Evolutionary conservation across 2,329 filamentous ascomycete genomes (phyloP).

Genomic region (Ceratocystis papillata): DNA sequence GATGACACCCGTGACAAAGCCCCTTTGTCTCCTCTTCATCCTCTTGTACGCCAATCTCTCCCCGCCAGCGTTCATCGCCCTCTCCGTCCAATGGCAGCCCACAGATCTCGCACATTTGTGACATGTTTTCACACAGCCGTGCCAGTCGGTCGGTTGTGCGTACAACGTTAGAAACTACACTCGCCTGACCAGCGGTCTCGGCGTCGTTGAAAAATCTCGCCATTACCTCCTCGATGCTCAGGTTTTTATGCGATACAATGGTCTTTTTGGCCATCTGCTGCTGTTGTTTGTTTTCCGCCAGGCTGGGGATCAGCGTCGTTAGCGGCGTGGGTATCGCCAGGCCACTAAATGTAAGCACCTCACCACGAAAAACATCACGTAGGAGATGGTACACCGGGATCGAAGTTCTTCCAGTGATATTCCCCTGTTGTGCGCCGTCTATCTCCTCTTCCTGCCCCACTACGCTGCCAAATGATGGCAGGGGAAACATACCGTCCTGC

Average conservation of each 20-base stretch:
- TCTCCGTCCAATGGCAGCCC: conserved; percentile 53
- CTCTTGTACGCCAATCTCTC: conserved; percentile 43
- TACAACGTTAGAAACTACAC: conserved; percentile 87
- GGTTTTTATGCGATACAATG: conserved; percentile 57
- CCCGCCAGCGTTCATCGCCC: conserved; percentile 54
- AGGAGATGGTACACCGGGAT: conserved; percentile 60
- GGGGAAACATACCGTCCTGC: conserved; percentile 53
- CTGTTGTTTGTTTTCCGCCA: conserved; percentile 31
- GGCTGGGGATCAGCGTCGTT: conserved; percentile 33
- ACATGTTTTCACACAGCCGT: conserved; percentile 31
- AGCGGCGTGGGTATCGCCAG: conserved; percentile 43
- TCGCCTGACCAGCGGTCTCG: conserved; percentile 73
- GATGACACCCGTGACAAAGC: conserved; percentile 65
- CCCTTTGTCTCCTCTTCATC: conserved; percentile 32
- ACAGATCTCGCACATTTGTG: conserved; percentile 36
- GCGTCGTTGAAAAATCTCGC: conserved; percentile 66
- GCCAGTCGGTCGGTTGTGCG: conserved; percentile 77
- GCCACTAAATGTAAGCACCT: conserved; percentile 57
- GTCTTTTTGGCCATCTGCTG: conserved; percentile 26
- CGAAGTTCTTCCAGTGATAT: conserved; percentile 24
- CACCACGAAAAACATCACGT: conserved; percentile 73
- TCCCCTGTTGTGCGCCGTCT: background rate
- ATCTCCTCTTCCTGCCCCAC: background rate
- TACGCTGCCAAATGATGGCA: conserved; percentile 29
- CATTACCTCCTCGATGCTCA: conserved; percentile 88